Conservation (phyloP, 257 asterid species). For the Nicotiana knightiana region DNA sequence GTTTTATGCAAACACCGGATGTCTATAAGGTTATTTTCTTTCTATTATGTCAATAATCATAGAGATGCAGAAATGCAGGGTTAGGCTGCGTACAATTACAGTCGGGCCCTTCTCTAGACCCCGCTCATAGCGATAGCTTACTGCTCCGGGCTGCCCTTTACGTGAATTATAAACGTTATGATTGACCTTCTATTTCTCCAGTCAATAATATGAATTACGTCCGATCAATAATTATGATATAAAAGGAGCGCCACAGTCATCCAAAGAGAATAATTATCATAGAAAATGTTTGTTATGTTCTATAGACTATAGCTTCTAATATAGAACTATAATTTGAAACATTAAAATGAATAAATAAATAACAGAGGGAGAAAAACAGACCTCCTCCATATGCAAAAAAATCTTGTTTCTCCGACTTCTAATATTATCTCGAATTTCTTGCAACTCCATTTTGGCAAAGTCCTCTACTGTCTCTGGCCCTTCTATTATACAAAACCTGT, state of each 20-base stretch:
- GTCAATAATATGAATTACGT: not conserved
- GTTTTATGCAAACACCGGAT: too few species aligned
- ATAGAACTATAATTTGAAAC: not conserved
- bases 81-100: too few species aligned
- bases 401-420: constrained; percentile 87
- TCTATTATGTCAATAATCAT: not conserved
- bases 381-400: constrained; percentile 98
- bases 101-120: too few species aligned
- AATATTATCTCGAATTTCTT: constrained; percentile 85
- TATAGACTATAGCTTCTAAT: not conserved
- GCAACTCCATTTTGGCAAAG: constrained; percentile 80
- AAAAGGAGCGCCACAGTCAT: too few species aligned
- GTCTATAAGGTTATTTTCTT: not conserved
- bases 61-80: too few species aligned
- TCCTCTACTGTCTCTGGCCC: constrained; percentile 93
- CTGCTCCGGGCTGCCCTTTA: not conserved
- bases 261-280: too few species aligned
- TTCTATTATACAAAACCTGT: constrained; percentile 92
- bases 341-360: not conserved
- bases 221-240: not conserved
- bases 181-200: not conserved
- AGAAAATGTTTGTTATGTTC: not conserved
- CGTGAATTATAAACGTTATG: not conserved
- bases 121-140: too few species aligned
- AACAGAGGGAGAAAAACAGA: constrained; percentile 6